These are phyloP conservation scores for Ophioceras dolichostomum DNA, from an alignment of 2,329 filamentous ascomycete genomes.

Conservation along the genomic window DNA sequence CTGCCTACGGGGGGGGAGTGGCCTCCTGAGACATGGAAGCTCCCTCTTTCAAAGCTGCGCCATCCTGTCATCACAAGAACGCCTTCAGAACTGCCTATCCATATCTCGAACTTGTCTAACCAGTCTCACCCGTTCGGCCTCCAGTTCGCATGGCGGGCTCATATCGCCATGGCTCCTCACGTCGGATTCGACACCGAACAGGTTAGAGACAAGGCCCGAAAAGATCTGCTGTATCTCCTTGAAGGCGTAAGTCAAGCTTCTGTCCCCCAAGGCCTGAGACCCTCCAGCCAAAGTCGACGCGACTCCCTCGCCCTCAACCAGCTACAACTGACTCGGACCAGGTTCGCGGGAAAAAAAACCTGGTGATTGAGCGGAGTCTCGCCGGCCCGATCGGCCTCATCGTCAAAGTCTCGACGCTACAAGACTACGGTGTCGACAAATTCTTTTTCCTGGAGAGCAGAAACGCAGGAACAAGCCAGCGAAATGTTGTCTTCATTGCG, in stretches of 20 bases:
- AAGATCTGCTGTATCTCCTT: constrained; percentile 80
- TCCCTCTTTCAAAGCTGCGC: too few species aligned
- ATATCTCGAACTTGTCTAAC: too few species aligned
- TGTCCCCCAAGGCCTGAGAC: too few species aligned
- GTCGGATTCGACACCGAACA: constrained; percentile 62
- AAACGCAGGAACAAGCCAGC: constrained; percentile 88
- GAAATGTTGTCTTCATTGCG: constrained; percentile 89
- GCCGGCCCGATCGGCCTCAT: constrained; percentile 83
- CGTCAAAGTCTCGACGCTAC: constrained; percentile 87
- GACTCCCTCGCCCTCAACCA: too few species aligned
- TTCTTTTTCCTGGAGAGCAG: constrained; percentile 94
- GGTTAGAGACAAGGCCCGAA: constrained; percentile 70
- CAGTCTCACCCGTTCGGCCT: too few species aligned
- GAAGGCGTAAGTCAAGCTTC: constrained; percentile 73
- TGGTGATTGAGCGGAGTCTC: constrained; percentile 83
- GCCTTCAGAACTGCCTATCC: too few species aligned
- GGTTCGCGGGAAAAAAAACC: constrained; percentile 98
- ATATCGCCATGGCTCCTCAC: constrained; percentile 60
- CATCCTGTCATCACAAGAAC: too few species aligned
- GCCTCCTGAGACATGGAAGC: too few species aligned
- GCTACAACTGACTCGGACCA: constrained; percentile 25
- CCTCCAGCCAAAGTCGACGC: too few species aligned
- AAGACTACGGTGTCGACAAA: constrained; percentile 96
- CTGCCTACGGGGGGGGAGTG: too few species aligned
- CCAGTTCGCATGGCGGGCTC: constrained; percentile 40